Evolutionary conservation across 1,284 basidiomycete genomes (phyloP), one percentile per base, ranked within the genome.

Genomic region (Sporisorium scitamineum): DNA sequence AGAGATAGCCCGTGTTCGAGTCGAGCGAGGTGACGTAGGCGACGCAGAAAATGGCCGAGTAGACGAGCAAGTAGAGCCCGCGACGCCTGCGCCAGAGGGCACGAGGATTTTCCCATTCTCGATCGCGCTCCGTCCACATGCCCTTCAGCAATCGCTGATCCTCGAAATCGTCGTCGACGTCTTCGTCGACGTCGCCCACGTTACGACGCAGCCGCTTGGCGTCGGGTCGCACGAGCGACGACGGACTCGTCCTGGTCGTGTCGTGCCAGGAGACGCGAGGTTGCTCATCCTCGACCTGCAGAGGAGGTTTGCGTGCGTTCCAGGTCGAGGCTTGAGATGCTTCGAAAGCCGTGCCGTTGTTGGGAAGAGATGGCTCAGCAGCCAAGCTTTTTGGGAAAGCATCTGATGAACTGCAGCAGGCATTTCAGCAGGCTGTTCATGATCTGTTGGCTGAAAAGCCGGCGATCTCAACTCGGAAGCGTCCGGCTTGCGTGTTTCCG

Each of bases 1-100:
- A 80, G 58, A 84, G 73, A 90, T 89, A 41, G 88, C 87, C 84
- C 89, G 90, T 26, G 87, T 83, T 85, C 87, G 32, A 88, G 89
- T 76, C 90, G 87, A 88, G 86, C n/a, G 88, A 88, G 22, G 85
- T 80, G 52, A 94, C 90, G 22, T 92, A 89, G 22, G 90, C 89
- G 44, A 92, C 88, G 61, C 91, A 84, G 83, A 89, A 89, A 85
- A 92, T 90, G 41, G 79, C 73, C 42, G 72, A 75, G 58, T 79
- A 80, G 7, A 80, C 72, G 48, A 78, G 52, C 42, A 79, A 42
- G 52, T 80, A 80, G 34, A 74, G 34, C 5, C 60, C 62, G 3
- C 76, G 58, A 18, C 71, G 64, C 18, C 62, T 57, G 2, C 66
- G 61, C 74, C 74, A 76, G 2, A 65, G 58, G 5, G 39, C 58